These are phyloP conservation scores for Opeltia flavorubescens DNA, from an alignment of 495 filamentous ascomycete genomes.

Conservation along the genomic window DNA sequence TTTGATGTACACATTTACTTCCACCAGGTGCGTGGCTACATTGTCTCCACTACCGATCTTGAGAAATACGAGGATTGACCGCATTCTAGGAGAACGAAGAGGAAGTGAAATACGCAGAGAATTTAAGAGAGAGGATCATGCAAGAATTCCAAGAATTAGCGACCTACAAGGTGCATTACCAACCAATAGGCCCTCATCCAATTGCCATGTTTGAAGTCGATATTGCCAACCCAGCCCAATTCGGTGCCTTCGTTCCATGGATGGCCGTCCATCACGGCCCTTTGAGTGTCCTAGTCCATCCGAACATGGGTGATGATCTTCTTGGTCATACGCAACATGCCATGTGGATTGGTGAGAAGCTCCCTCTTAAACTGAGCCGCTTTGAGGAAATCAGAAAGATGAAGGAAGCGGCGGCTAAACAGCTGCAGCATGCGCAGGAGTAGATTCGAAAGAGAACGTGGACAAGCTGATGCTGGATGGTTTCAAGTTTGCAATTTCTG, in stretches of 20 bases:
- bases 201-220: conserved; percentile 88
- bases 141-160: conserved; percentile 80
- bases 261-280: conserved; percentile 72
- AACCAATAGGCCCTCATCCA: conserved; percentile 69
- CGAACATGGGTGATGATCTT: conserved; percentile 51
- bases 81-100: conserved; percentile 37
- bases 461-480: too few species aligned
- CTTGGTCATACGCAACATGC: conserved; percentile 64
- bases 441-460: not conserved
- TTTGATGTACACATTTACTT: conserved; percentile 13
- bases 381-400: conserved; percentile 30
- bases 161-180: conserved; percentile 65
- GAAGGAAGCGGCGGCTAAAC: conserved; percentile 5
- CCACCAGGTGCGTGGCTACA: not conserved
- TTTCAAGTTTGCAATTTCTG: too few species aligned
- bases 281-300: conserved; percentile 65
- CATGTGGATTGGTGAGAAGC: conserved; percentile 68
- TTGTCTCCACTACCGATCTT: too few species aligned
- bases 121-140: conserved; percentile 65
- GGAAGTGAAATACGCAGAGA: conserved; percentile 50
- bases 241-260: conserved; percentile 80
- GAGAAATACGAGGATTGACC: not conserved
- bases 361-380: conserved; percentile 51
- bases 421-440: too few species aligned
- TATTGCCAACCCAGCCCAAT: conserved; percentile 69